These are phyloP conservation scores for Isatis tinctoria DNA, from an alignment of 345 rosid species.

Conservation along the genomic window DNA sequence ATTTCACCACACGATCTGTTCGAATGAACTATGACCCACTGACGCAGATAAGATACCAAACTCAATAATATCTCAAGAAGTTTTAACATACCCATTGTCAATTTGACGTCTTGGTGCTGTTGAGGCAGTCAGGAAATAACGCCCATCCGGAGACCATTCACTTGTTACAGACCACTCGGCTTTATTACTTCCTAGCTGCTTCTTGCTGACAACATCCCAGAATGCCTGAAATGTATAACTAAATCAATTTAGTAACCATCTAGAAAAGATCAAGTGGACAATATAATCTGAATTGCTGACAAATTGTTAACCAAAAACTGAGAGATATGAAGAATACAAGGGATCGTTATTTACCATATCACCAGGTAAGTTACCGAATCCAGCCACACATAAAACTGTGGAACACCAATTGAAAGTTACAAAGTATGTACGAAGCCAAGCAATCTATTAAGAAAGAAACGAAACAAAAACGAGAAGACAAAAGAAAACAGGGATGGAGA, in stretches of 20 bases:
- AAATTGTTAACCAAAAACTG: neutral
- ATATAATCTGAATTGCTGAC: neutral
- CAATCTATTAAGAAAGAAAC: neutral
- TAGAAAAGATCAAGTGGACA: neutral
- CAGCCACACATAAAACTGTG: slow-evolving; percentile 85
- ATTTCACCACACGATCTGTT: neutral
- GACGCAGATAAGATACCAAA: neutral
- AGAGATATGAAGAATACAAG: neutral
- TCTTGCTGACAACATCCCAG: slow-evolving; percentile 73
- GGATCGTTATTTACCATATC: slow-evolving; percentile 61
- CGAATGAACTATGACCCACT: neutral
- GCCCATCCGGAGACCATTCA: slow-evolving; percentile 96
- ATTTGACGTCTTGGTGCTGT: slow-evolving; percentile 95
- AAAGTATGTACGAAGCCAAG: neutral
- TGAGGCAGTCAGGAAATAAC: slow-evolving; percentile 90
- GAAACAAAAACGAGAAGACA: neutral
- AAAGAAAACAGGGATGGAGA: neutral
- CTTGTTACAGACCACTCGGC: slow-evolving; percentile 88
- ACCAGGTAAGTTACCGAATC: slow-evolving; percentile 97
- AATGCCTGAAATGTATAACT: slow-evolving; percentile 55
- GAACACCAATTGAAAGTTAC: slow-evolving; percentile 40
- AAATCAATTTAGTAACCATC: neutral
- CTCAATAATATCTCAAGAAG: neutral
- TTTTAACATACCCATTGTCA: slow-evolving; percentile 75
- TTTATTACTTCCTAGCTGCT: slow-evolving; percentile 66